phyloP scores from a whole-genome alignment of 164 flowering plant genomes.

The Brasenia schreberi region DNA sequence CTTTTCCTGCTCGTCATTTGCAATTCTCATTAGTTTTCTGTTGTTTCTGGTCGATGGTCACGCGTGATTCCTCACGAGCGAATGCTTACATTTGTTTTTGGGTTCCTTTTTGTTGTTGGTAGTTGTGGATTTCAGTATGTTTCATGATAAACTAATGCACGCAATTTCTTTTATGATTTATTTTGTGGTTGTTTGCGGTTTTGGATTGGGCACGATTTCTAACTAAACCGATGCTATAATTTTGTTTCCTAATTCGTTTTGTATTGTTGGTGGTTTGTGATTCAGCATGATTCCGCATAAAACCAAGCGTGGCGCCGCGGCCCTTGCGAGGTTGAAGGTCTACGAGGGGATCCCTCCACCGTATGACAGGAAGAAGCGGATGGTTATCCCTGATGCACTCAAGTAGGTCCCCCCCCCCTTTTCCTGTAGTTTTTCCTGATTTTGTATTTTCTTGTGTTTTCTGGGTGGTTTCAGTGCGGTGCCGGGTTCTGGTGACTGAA shows the following conservation, averaged over 20 bases:
- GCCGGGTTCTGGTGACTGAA: not conserved
- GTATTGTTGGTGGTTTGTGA: not conserved
- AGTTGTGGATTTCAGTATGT: no score
- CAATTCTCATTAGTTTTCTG: no score
- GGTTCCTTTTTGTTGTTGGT: no score
- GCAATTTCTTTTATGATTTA: not conserved
- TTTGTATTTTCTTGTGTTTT: not conserved
- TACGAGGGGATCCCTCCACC: conserved; percentile 84
- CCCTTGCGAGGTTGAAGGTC: conserved; percentile 73
- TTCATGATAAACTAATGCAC: no score
- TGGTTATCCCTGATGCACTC: conserved; percentile 91
- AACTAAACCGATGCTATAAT: no score
- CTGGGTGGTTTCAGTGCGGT: not conserved
- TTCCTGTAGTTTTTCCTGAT: not conserved
- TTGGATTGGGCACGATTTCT: not conserved
- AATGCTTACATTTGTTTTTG: no score
- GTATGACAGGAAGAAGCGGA: conserved; percentile 69
- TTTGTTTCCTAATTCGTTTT: not conserved
- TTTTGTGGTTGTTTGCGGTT: not conserved
- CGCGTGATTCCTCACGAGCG: no score
- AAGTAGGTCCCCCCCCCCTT: conserved; percentile 36
- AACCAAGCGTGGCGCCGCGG: conserved; percentile 84
- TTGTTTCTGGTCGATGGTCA: no score
- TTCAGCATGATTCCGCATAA: conserved; percentile 87
- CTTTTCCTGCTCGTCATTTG: no score